Conservation (phyloP, 352 stramenopile species). For the Nothophytophthora sp. region DNA sequence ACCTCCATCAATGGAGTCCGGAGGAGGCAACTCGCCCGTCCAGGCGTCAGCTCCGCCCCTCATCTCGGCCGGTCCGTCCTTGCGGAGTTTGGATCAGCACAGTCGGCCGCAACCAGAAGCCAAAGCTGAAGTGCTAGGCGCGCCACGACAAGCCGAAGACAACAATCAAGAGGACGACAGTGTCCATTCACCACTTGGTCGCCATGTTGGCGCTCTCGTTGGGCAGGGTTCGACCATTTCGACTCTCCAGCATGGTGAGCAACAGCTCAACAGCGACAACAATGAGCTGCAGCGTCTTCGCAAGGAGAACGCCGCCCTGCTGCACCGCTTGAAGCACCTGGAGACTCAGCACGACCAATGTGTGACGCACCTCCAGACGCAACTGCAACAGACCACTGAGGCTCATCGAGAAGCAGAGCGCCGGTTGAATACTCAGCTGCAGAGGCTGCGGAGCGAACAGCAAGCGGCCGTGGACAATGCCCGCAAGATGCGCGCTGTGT, state of each 20-base stretch:
- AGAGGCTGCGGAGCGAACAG: constrained; percentile 15
- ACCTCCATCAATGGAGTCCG: no score
- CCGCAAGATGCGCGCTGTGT: constrained; percentile 20
- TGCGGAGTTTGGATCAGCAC: not conserved
- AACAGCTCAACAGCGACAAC: no score
- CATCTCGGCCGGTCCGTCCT: not conserved
- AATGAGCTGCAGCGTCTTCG: constrained; percentile 12
- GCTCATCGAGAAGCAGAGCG: constrained; percentile 20
- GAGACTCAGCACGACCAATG: constrained; percentile 13
- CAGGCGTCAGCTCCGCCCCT: not conserved
- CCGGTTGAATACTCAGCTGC: constrained; percentile 10
- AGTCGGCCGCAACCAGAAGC: not conserved
- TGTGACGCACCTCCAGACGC: constrained; percentile 13
- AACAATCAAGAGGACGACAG: not conserved
- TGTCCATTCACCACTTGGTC: no score
- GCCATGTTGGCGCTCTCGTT: no score
- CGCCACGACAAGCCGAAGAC: not conserved
- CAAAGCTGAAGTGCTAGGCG: not conserved
- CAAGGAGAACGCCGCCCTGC: constrained; percentile 7
- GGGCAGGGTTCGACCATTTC: no score
- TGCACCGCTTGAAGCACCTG: constrained; percentile 5
- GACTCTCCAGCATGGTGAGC: no score
- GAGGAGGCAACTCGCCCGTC: no score
- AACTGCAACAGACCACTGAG: constrained; percentile 13
- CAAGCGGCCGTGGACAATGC: constrained; percentile 25